Evolutionary conservation across 202 grass and related monocot genomes (phyloP).

Genomic region (Eragrostis tef): DNA sequence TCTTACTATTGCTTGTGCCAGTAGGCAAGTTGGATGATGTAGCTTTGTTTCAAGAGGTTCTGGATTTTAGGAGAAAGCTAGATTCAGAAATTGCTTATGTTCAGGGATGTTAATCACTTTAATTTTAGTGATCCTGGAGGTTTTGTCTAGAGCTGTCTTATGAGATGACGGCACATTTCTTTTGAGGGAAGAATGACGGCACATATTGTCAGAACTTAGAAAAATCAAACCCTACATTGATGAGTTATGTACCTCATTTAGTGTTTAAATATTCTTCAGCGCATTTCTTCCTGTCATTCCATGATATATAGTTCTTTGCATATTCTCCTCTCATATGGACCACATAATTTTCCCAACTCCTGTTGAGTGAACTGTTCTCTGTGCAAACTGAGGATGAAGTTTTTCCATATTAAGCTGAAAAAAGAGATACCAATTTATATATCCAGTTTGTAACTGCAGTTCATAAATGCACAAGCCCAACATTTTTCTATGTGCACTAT

Average conservation of each 20-base stretch:
- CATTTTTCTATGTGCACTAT: conserved; percentile 16
- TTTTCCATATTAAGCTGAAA: conserved; percentile 20
- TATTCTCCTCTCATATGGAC: not conserved
- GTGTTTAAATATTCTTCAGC: not conserved
- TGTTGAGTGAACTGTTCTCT: conserved; percentile 3
- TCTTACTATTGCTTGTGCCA: not conserved
- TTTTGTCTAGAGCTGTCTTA: not conserved
- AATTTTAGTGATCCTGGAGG: not conserved
- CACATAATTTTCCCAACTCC: not conserved
- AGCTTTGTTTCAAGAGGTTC: conserved; percentile 22
- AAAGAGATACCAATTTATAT: conserved; percentile 24
- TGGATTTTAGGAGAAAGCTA: conserved; percentile 12
- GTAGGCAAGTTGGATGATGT: not conserved
- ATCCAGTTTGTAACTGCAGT: conserved; percentile 30
- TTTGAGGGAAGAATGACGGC: not conserved
- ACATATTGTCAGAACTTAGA: not conserved
- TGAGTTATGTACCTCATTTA: not conserved
- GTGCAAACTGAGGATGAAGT: not conserved
- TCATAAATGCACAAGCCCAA: not conserved
- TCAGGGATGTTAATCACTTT: not conserved
- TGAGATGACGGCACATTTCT: not conserved
- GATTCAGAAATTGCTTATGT: conserved; percentile 21
- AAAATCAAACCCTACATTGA: not conserved
- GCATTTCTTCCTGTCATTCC: not conserved
- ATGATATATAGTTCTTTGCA: not conserved